Evolutionary conservation across 106 monocot genomes (phyloP).

Genomic region (Allium sativum): DNA sequence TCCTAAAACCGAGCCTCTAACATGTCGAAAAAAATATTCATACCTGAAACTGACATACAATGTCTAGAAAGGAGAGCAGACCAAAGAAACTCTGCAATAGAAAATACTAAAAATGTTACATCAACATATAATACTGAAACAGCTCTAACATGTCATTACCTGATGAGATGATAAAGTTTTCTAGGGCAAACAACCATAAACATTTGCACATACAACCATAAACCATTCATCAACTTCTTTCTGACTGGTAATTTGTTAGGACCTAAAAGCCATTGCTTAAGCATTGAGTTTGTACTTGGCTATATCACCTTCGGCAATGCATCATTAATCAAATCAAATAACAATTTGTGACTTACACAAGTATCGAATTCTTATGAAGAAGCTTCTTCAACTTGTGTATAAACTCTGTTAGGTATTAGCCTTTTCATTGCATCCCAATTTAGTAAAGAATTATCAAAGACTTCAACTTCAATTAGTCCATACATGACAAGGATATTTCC

Average conservation of each 20-base stretch:
- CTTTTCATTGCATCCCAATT: slow-evolving; percentile 23
- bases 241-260: slow-evolving; percentile 7
- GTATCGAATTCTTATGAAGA: slow-evolving; percentile 6
- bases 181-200: no score
- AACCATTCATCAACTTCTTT: slow-evolving; percentile 27
- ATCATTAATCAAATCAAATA: slow-evolving; percentile 67
- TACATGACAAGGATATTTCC: slow-evolving; percentile 40
- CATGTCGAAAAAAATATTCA: no score
- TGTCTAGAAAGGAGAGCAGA: no score
- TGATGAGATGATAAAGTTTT: no score
- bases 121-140: no score
- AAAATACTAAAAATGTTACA: no score
- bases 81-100: no score
- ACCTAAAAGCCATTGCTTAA: slow-evolving; percentile 12
- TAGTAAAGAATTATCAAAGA: slow-evolving; percentile 18
- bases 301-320: slow-evolving; percentile 23
- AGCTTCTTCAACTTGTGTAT: slow-evolving; percentile 45
- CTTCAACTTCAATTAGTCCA: slow-evolving; percentile 19
- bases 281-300: slow-evolving; percentile 4
- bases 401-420: slow-evolving; percentile 44
- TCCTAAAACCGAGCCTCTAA: no score
- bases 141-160: no score
- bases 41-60: no score
- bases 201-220: slow-evolving; percentile 32
- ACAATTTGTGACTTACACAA: slow-evolving; percentile 20